These are phyloP conservation scores for Leccinum longicurvipes DNA, from an alignment of 768 basidiomycete genomes.

Conservation along the genomic window DNA sequence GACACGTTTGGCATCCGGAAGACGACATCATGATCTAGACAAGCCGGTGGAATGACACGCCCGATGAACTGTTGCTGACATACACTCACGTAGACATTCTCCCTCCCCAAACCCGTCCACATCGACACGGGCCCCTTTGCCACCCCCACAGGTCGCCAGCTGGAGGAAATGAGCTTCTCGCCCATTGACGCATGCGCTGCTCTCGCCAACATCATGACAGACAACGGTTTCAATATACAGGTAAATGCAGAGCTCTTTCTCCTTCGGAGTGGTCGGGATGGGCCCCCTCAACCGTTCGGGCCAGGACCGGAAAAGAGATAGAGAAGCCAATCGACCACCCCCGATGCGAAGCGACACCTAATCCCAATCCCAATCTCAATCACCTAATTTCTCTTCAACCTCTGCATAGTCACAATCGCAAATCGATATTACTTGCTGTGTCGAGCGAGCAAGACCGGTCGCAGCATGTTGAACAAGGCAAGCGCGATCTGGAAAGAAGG, in stretches of 20 bases:
- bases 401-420: conserved; percentile 12
- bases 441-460: conserved; percentile 83
- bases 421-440: conserved; percentile 63
- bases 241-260: conserved; percentile 72
- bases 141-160: conserved; percentile 87
- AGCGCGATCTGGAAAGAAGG: conserved; percentile 84
- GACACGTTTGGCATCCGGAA: conserved; percentile 30
- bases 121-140: conserved; percentile 19
- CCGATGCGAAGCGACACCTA: background rate
- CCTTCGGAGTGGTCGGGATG: conserved; percentile 27
- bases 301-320: conserved; percentile 2
- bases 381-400: background rate
- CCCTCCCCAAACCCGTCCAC: conserved; percentile 10
- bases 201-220: conserved; percentile 60
- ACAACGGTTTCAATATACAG: conserved; percentile 61
- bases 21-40: conserved; percentile 69
- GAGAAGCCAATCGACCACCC: conserved; percentile 1
- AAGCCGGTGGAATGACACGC: conserved; percentile 47
- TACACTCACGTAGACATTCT: background rate
- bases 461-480: conserved; percentile 78
- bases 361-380: background rate
- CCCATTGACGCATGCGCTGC: conserved; percentile 71
- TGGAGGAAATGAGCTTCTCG: conserved; percentile 95
- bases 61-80: background rate
- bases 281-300: background rate